Evolutionary conservation across 192 early-diverging fungal species (phyloP), one percentile per base, ranked within the genome.

Genomic region (Coemansia sp.): DNA sequence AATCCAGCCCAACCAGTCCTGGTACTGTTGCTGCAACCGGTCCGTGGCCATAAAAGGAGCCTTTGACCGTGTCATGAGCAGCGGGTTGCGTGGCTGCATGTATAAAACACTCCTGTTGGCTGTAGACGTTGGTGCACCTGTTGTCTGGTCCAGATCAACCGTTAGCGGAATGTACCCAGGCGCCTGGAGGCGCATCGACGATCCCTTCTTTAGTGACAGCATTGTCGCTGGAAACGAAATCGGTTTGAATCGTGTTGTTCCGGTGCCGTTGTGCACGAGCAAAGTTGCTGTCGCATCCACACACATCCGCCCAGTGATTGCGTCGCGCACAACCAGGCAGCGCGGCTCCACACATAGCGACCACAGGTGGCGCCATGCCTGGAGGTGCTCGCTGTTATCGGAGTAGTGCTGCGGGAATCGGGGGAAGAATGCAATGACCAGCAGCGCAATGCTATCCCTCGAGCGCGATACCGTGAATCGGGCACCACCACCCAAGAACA

Each of bases 291-390:
- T 60, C n/a, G 64, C 72, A 48, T 64, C 61, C 5, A 29, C 31
- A 30, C 71, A 74, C 55, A 80, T 67, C 6, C 31, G 27, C n/a
- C 68, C 72, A 1, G 60, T 64, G 15, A 13, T 14, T 0, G 64
- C 72, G 25, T 74, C 67, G 10, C 72, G 77, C 56, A 75, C 68
- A 4, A 71, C 44, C 31, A 80, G 59, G 44, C 72, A 74, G 33
- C 77, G 77, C 52, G 67, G 61, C 55, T 70, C 58, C 7, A 80
- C 68, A 36, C 72, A 74, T 11, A 80, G 53, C 11, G 77, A 61
- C 77, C 77, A 80, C 36, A 80, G 53, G 40, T 74, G 77, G 33
- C 77, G 63, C 77, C 77, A 80, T 10, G 77, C 77, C 50, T 80
- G 77, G 58, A 80, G 57, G 37, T 80, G 77, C 64, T 74, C 71